Evolutionary conservation across 495 filamentous ascomycete species (phyloP), one percentile per base, ranked within the genome.

Genomic region (Emericellopsis terricola): DNA sequence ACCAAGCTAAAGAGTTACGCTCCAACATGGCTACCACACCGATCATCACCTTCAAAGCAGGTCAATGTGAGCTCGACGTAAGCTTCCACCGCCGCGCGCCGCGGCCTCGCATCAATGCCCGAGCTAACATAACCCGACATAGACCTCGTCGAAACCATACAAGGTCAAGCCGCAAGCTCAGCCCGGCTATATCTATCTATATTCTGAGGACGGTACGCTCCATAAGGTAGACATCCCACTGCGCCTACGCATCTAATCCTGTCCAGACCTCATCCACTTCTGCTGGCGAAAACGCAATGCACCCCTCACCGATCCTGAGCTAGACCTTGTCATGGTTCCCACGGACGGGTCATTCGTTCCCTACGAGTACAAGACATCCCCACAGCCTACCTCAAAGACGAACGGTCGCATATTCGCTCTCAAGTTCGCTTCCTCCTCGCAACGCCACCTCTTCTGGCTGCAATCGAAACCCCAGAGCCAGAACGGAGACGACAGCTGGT

Each of bases 31-130:
- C 83, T 36, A 73, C 76, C 60, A 54, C 59, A 41, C 86, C 85
- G 19, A 68, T 94, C 46, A 85, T 99, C 49, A 91, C 85, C 3
- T 94, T 99, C 67, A 96, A 93, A 68, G 91, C 86, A 42, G 91
- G 91, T 52, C 72, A 69, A 54, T 99, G 91, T 59, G 73, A 85
- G 15, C 50, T 91, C 32, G 70, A 83, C 57, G 86, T 96, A 58
- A 44, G 78, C 67, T 33, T 31, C 41, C 26, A 37, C 18, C 32
- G 15, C 39, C 29, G 21, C 34, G 23, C 33, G 16, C 27, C 32
- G 11, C 19, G 17, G n/a, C 19, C n/a, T 30, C 18, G 13, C 27
- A 13, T 14, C 15, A 3, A 5, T 36, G 13, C 13, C 17, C 34
- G 32, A 19, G 29, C 31, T 16, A 17, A 29, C 11, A 11, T 10